Evolutionary conservation across 352 stramenopile species (phyloP).

Genomic region (Phytophthora megakarya): DNA sequence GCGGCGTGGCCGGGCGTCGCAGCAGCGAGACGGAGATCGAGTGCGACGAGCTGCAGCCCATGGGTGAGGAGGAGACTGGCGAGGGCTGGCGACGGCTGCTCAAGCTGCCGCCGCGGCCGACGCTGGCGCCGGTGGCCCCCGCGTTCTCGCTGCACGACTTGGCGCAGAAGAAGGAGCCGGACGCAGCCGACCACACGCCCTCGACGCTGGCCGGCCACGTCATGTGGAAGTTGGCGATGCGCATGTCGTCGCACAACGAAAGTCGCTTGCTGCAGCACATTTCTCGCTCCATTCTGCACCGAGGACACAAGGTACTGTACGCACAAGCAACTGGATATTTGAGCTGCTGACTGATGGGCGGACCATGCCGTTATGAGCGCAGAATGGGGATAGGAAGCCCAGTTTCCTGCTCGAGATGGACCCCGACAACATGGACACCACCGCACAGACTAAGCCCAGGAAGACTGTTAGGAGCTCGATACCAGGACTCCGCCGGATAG

Average conservation of each 20-base stretch:
- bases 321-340: constrained; percentile 5
- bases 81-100: constrained; percentile 38
- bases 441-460: constrained; percentile 23
- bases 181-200: constrained; percentile 10
- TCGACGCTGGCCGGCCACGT: constrained; percentile 56
- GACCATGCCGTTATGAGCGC: constrained; percentile 35
- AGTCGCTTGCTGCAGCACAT: constrained; percentile 67
- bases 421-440: constrained; percentile 3
- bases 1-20: constrained; percentile 28
- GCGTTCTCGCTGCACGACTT: constrained; percentile 35
- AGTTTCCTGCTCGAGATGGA: constrained; percentile 41
- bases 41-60: constrained; percentile 48
- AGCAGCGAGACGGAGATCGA: constrained; percentile 53
- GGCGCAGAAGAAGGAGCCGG: constrained; percentile 27
- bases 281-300: constrained; percentile 66
- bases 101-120: constrained; percentile 31
- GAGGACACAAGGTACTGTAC: constrained; percentile 58
- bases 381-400: constrained; percentile 37
- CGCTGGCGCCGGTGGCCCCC: constrained; percentile 33
- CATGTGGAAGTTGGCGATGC: constrained; percentile 68
- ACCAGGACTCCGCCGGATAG: constrained; percentile 29
- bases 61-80: constrained; percentile 25
- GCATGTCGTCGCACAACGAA: constrained; percentile 71
- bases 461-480: constrained; percentile 24
- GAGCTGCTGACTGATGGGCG: constrained; percentile 29